Evolutionary conservation across 2,329 filamentous ascomycete genomes (phyloP), one percentile per base, ranked within the genome.

Genomic region (Penicillium brasilianum): DNA sequence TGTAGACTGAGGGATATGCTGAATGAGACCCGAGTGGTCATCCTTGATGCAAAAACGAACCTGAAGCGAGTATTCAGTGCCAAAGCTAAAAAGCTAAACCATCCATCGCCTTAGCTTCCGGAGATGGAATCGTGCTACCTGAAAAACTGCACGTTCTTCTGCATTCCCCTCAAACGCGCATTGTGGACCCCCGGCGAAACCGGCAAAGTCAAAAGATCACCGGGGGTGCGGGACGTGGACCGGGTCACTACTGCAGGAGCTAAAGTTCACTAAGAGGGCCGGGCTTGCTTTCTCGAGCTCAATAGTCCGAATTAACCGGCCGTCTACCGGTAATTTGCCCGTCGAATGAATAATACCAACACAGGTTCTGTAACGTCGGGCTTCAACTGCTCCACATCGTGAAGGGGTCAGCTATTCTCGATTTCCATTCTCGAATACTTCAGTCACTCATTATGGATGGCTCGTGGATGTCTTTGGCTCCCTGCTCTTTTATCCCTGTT

Each of bases 321-420:
- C n/a, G 6, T 51, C 30, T 48, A 51, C 49, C 49, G 49, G 49
- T 30, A 37, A 51, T 51, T 22, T 14, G 49, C 10, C 49, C 30
- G 34, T 51, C 3, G 10, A 34, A 37, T 36, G 49, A 51, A 51
- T n/a, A 36, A 34, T 25, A 36, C 18, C 11, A 32, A 34, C 49
- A 51, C 34, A 51, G 14, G 36, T 51, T 25, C 49, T 51, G 49
- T 36, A 51, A 51, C 49, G 22, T 51, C 30, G 49, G 34, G 8
- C 49, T n/a, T 51, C 11, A 9, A 51, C 44, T 51, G 49, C 49
- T 37, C 49, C 49, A 51, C 49, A 51, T 34, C 11, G 49, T 51
- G 28, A 37, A 51, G n/a, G 49, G 30, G 49, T 36, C 30, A 36
- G 11, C 30, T 34, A 9, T 36, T 51, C 28, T 22, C 18, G 30